A percentile compares a stretch with the other conserved stretches of the same genome.
phyloP scores from a whole-genome alignment of 805 yeast genomes.

The Hanseniaspora clermontiae region DNA sequence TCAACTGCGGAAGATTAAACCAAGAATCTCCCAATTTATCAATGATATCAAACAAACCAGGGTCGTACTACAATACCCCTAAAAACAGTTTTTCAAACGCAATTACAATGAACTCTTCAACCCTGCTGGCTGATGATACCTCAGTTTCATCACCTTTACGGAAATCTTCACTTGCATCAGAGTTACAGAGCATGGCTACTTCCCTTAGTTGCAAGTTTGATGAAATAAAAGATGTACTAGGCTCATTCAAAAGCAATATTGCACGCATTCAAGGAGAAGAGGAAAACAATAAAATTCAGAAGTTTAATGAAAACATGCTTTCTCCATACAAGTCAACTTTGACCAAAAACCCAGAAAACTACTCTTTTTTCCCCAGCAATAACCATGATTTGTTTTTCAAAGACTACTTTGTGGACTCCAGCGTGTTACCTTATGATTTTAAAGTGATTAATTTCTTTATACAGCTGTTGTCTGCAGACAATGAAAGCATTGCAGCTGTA shows the following conservation, averaged over 20 bases:
- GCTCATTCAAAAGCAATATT: not conserved
- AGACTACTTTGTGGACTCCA: not conserved
- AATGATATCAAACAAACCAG: not conserved
- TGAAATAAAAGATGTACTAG: not conserved
- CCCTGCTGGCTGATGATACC: not conserved
- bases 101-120: not conserved
- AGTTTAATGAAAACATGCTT: too few relatives aligned
- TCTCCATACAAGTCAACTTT: not conserved
- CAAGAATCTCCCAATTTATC: not conserved
- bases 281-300: not conserved
- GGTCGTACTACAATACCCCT: not conserved
- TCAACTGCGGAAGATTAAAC: not conserved
- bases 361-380: not conserved
- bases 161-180: not conserved
- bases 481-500: not conserved
- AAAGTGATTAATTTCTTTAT: slow-evolving; percentile 4
- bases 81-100: not conserved
- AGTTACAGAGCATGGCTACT: not conserved
- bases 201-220: not conserved
- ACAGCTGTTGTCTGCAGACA: not conserved
- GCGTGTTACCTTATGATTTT: not conserved
- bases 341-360: not conserved
- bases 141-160: not conserved
- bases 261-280: not conserved
- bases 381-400: not conserved